A percentile compares a stretch with the other conserved stretches of the same genome.
Conservation (phyloP, 2,329 filamentous ascomycete genomes). For the Xylariaceae sp. region DNA sequence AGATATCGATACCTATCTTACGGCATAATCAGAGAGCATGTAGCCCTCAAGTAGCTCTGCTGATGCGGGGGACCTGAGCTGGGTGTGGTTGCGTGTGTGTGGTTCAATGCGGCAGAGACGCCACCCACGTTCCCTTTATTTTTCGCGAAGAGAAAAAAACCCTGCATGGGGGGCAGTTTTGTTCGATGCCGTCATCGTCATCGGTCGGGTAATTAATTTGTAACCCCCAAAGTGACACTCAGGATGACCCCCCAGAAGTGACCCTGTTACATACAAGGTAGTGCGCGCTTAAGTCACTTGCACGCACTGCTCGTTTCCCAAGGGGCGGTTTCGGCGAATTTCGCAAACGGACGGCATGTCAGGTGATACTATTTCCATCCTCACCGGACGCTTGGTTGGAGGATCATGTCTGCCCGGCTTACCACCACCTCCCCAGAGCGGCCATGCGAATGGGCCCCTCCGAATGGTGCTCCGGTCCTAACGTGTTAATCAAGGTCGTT, state of each 20-base stretch:
- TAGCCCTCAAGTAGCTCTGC: background rate
- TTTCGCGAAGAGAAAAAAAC: background rate
- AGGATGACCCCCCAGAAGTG: background rate
- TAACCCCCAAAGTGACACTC: background rate
- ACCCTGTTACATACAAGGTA: background rate
- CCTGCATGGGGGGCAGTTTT: background rate
- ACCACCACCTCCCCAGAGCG: too few species aligned
- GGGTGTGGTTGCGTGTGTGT: background rate
- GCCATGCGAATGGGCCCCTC: background rate
- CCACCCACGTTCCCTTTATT: background rate
- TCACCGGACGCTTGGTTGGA: background rate
- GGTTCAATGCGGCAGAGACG: background rate
- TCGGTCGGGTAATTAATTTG: constrained; percentile 6
- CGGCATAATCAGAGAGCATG: too few species aligned
- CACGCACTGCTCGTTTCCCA: too few species aligned
- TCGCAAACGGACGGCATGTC: background rate
- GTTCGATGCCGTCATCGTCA: constrained; percentile 18
- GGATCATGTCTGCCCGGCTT: background rate
- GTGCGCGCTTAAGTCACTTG: background rate
- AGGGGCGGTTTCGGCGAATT: background rate
- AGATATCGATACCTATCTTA: too few species aligned
- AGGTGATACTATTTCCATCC: background rate
- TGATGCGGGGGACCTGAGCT: background rate
- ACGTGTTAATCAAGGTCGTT: background rate
- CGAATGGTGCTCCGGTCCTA: background rate